Percentiles rank a stretch among this genome's conserved stretches.
These are phyloP conservation scores for Lachnellula willkommii DNA, from an alignment of 2,329 filamentous ascomycete species.

Conservation along the genomic window DNA sequence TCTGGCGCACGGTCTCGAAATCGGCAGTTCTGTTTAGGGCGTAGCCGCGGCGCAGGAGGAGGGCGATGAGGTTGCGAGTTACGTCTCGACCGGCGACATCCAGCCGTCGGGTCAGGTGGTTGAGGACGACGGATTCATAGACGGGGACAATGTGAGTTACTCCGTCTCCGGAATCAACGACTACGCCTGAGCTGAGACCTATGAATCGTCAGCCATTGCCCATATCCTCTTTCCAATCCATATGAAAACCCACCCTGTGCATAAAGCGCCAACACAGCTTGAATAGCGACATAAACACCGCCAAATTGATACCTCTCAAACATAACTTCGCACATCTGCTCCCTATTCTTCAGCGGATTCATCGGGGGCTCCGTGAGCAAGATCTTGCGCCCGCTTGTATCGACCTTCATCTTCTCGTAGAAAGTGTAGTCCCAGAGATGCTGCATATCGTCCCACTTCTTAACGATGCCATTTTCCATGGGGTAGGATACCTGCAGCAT, in stretches of 20 bases:
- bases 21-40: constrained; percentile 96
- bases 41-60: constrained; percentile 89
- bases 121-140: constrained; percentile 95
- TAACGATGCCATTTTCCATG: constrained; percentile 99
- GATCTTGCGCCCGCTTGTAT: constrained; percentile 90
- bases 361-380: constrained; percentile 94
- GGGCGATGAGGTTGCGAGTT: constrained; percentile 94
- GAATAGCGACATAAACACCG: constrained; percentile 95
- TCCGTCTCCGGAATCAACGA: constrained; percentile 96
- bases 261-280: constrained; percentile 92
- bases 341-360: constrained; percentile 94
- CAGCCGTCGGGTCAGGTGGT: constrained; percentile 88
- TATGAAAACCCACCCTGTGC: constrained; percentile 66
- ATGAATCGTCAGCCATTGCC: constrained; percentile 13
- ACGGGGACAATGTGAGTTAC: constrained; percentile 98
- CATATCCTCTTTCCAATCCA: not conserved
- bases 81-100: constrained; percentile 96
- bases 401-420: constrained; percentile 91
- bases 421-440: constrained; percentile 99
- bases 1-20: constrained; percentile 97
- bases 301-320: constrained; percentile 96
- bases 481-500: constrained; percentile 99
- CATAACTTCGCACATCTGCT: constrained; percentile 99
- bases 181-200: constrained; percentile 89
- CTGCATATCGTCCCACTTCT: constrained; percentile 99